These are phyloP conservation scores for Phytophthora fragariaefolia DNA, from an alignment of 352 stramenopile genomes.

Conservation along the genomic window DNA sequence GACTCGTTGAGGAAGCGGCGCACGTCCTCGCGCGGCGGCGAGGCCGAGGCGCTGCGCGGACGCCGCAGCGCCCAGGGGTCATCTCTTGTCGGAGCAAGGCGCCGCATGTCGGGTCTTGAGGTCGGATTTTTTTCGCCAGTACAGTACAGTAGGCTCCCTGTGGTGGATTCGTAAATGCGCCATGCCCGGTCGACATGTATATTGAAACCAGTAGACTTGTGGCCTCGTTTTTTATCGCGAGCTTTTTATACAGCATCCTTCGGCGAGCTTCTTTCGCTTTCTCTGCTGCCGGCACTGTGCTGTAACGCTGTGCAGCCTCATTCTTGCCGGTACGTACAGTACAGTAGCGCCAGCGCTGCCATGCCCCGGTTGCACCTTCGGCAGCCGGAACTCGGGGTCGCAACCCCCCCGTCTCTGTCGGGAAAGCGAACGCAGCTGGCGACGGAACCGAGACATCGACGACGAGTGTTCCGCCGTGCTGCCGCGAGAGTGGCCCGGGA, in stretches of 20 bases:
- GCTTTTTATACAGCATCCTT: constrained; percentile 1
- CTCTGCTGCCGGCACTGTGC: background rate
- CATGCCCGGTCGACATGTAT: background rate
- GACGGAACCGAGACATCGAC: background rate
- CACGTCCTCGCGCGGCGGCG: background rate
- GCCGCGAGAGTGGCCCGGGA: background rate
- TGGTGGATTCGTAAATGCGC: background rate
- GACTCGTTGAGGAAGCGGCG: constrained; percentile 36
- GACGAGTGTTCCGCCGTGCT: background rate
- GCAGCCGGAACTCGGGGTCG: background rate
- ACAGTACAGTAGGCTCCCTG: background rate
- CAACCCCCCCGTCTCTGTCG: background rate
- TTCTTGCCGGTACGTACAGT: background rate
- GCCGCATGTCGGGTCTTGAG: background rate
- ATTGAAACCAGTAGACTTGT: background rate
- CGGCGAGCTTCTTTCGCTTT: constrained; percentile 1
- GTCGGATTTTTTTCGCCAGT: background rate
- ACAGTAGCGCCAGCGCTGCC: background rate
- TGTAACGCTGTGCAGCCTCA: background rate
- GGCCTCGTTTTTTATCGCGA: background rate
- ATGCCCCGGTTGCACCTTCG: background rate
- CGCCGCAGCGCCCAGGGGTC: background rate
- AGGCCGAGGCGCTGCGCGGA: background rate
- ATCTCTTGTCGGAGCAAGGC: background rate
- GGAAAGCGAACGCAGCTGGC: background rate